Base-by-base conservation (phyloP, 495 filamentous ascomycete species). In the Bacidia gigantensis region DNA sequence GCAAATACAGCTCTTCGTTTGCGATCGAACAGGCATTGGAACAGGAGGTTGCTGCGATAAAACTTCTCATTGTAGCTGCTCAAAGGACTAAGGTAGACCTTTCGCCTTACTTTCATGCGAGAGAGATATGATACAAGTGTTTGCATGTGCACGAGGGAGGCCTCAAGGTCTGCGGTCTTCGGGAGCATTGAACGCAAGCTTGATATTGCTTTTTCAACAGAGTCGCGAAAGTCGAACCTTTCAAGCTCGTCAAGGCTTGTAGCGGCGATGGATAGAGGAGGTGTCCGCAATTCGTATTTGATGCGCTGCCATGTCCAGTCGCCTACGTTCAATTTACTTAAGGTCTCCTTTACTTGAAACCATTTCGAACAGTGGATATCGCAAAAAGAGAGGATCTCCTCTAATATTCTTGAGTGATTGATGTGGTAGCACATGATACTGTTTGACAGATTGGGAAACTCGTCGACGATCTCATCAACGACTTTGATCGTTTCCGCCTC, bases 401-500 rank as follows among this genome's bases (percentile, higher is more conserved):
- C 77, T 20, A 98, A 69, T 14, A 98, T 70, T 60, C 86, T 80
- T 0, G 87, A 86, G 64, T 98, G 92, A 49, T 94, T 93, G 44
- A 98, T 68, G 58, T 96, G 81, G 63, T 95, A 96, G 63, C 89
- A 95, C 76, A 95, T 88, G 21, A 77, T 78, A 21, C 72, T 72
- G 10, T 79, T 73, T 2, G 76, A 71, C 26, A 89, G 70, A 40
- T 79, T 81, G 5, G 89, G 89, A 57, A 96, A 90, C 5, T 82
- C 78, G 38, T 83, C 76, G 21, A 93, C 75, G 42, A 96, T 83
- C 60, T 98, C 92, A 62, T 97, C 90, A 42, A 96, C 62, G 5
- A 96, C 88, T 63, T 96, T 97, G 51, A 98, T 80, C 2, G 87
- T 84, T 62, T 98, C 92, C 0, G 92, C 92, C 65, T 98, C 92